A percentile compares a stretch with the other conserved stretches of the same genome.
phyloP scores from a whole-genome alignment of 2,329 filamentous ascomycete genomes.

The Dendrostoma leiphaemia region DNA sequence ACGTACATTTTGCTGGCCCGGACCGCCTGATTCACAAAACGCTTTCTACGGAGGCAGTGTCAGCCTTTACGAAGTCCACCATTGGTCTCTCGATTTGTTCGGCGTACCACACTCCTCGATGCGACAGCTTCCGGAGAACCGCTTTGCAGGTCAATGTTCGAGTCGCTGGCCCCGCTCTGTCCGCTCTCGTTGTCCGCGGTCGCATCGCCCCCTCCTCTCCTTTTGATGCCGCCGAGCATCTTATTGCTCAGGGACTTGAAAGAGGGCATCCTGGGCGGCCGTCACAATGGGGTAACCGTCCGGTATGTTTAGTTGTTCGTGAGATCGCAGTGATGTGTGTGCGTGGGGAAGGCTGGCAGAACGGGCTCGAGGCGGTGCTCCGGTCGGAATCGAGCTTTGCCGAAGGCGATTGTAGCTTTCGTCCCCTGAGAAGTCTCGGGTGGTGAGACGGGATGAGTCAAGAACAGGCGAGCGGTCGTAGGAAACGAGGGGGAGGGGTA shows the following conservation, averaged over 20 bases:
- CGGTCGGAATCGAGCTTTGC: not conserved
- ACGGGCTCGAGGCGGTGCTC: not conserved
- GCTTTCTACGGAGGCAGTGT: constrained; percentile 53
- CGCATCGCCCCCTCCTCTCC: constrained; percentile 29
- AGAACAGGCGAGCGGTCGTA: no score
- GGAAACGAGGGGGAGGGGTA: constrained; percentile 8
- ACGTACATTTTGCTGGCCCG: constrained; percentile 51
- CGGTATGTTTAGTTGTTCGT: not conserved
- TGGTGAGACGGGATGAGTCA: not conserved
- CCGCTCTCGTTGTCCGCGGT: constrained; percentile 5
- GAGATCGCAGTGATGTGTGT: not conserved
- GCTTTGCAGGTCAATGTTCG: constrained; percentile 31
- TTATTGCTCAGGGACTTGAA: constrained; percentile 55
- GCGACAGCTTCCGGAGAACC: constrained; percentile 69
- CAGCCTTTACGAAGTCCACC: constrained; percentile 18
- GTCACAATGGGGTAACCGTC: not conserved
- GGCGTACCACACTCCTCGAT: constrained; percentile 62
- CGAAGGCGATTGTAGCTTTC: not conserved
- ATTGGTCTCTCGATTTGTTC: constrained; percentile 1
- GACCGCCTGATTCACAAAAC: constrained; percentile 75
- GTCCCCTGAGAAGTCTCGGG: not conserved
- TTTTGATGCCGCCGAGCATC: constrained; percentile 55
- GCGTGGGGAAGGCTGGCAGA: not conserved
- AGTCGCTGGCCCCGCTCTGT: constrained; percentile 9
- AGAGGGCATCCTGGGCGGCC: constrained; percentile 19